Evolutionary conservation across 305 asterid species (phyloP).

Genomic region (Fraxinus paxiana): DNA sequence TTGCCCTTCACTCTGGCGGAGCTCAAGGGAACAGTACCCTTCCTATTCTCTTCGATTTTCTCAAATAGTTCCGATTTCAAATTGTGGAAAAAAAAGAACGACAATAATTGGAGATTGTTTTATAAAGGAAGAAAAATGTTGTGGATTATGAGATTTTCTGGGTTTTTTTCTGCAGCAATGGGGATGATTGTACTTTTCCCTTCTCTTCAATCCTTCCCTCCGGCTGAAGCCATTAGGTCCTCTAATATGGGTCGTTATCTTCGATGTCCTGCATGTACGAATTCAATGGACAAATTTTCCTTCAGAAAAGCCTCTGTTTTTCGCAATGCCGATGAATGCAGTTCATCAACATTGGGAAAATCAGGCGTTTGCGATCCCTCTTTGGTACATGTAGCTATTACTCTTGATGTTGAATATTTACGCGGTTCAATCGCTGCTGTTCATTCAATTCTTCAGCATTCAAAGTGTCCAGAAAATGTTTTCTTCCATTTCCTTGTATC

Average conservation of each 20-base stretch:
- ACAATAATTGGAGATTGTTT: constrained; percentile 19
- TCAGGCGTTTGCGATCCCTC: constrained; percentile 25
- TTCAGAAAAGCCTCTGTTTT: constrained; percentile 45
- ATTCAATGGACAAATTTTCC: background rate
- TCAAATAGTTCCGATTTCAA: constrained; percentile 27
- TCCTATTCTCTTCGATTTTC: constrained; percentile 47
- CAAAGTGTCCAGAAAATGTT: constrained; percentile 31
- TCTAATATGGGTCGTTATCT: constrained; percentile 4
- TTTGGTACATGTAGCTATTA: constrained; percentile 35
- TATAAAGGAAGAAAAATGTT: constrained; percentile 23
- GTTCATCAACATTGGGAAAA: constrained; percentile 13
- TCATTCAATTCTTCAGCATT: constrained; percentile 36
- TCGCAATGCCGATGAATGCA: constrained; percentile 33
- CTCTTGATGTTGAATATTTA: constrained; percentile 37
- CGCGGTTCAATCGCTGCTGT: constrained; percentile 40
- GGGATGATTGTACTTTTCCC: constrained; percentile 32
- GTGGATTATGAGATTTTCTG: constrained; percentile 32
- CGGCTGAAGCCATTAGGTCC: constrained; percentile 36
- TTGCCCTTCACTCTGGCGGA: constrained; percentile 47
- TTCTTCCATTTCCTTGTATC: constrained; percentile 57
- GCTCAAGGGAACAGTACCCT: constrained; percentile 57
- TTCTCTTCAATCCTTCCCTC: constrained; percentile 35
- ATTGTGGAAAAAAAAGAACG: constrained; percentile 30
- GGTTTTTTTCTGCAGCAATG: constrained; percentile 26
- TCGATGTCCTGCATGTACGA: background rate